A percentile compares a stretch with the other conserved stretches of the same genome.
phyloP scores from a whole-genome alignment of 352 stramenopile species.

The Globisporangium heterothallicum region DNA sequence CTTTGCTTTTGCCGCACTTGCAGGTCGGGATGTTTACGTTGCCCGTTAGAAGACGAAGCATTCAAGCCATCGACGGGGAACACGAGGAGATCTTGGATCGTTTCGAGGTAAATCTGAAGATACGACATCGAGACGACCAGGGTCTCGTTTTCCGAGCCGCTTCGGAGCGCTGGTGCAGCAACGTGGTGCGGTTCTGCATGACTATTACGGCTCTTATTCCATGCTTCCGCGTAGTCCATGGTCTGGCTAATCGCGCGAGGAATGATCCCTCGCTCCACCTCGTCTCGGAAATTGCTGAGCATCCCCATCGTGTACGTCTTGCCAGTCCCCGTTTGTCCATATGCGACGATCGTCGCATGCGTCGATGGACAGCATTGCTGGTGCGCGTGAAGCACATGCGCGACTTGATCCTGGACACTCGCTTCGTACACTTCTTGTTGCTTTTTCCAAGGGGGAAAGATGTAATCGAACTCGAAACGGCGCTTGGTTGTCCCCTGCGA shows the following conservation, averaged over 20 bases:
- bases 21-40: constrained; percentile 18
- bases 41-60: not conserved
- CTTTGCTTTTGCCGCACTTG: constrained; percentile 40
- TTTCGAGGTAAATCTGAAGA: constrained; percentile 76
- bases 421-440: constrained; percentile 49
- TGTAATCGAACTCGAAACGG: constrained; percentile 61
- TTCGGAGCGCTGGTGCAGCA: too few species aligned
- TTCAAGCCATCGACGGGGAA: constrained; percentile 12
- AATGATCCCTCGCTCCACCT: constrained; percentile 46
- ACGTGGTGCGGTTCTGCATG: not conserved
- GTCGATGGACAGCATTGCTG: constrained; percentile 10
- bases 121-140: constrained; percentile 47
- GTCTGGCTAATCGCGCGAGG: constrained; percentile 56
- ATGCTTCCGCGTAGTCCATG: constrained; percentile 23
- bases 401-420: constrained; percentile 32
- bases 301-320: constrained; percentile 82
- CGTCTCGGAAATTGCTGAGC: constrained; percentile 27
- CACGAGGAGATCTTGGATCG: constrained; percentile 53
- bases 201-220: constrained; percentile 11
- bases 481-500: constrained; percentile 16
- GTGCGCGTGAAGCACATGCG: constrained; percentile 32
- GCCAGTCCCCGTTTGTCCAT: constrained; percentile 68
- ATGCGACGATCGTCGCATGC: constrained; percentile 54
- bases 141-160: not conserved
- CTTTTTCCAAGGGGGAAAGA: constrained; percentile 45